Base-by-base conservation (phyloP, 208 protist genomes). In the Histomonas meleagridis region DNA sequence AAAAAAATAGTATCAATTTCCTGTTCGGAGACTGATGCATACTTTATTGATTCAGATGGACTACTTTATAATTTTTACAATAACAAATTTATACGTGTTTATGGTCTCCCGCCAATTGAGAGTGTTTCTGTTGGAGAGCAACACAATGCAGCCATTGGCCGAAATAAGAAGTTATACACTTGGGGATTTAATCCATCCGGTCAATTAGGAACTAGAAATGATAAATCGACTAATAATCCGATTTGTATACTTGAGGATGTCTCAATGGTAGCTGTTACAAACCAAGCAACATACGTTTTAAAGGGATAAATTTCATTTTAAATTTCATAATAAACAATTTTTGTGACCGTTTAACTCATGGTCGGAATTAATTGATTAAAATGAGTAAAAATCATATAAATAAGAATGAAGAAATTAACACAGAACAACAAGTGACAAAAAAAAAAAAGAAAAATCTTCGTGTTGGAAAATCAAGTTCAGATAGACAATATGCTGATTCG, bases 31-130 rank as follows among this genome's bases (percentile, higher is more conserved):
- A 40, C 23, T 51, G 76, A 86, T 51, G 76, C 76, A 38, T 43
- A 55, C 9, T 86, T 86, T 86, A 86, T 86, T 53, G 76, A 86
- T 86, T 38, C 76, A n/a, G 76, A 86, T 38, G 76, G 76, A 55
- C n/a, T 38, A 23, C 46, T 86, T 38, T 55, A 46, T 43, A 12
- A 86, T 38, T 86, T 57, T 48, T 18, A 51, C 5, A 43, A 26
- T 26, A 26, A 32, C 38, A 18, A 40, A 32, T 46, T 55, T 38
- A 14, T 55, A 38, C 76, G 55, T 57, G 76, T 86, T 38, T 86
- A 55, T 86, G 76, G 76, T 26, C 76, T 86, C 38, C 76, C 76
- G 18, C 76, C 23, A 57, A 16, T 86, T 32, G 46, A 55, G 9
- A 55, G 7, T 55, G 40, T 26, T 32, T 0, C 76, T 38, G 46